Evolutionary conservation across 768 basidiomycete species (phyloP), one percentile per base, ranked within the genome.

Genomic region (Amanita brunnescens): DNA sequence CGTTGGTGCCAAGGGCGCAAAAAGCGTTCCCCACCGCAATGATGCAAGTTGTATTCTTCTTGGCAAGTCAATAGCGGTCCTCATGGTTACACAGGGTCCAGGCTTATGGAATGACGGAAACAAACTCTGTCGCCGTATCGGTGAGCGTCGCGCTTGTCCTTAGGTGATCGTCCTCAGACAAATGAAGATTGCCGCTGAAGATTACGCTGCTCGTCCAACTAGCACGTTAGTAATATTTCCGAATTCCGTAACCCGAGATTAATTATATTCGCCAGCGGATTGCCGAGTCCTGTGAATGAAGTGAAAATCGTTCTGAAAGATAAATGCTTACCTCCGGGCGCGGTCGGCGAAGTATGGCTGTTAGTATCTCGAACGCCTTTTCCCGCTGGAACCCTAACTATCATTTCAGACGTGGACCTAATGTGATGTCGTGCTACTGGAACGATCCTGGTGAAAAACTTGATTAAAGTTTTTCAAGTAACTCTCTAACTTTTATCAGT

Each of bases 401-500:
- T 3, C n/a, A 29, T 23, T 38, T 8, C 23, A 48, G 47, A 24
- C 69, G 67, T 37, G 77, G 78, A 5, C 69, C 74, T 6, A 74
- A 77, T 59, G 60, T 78, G n/a, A 77, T 79, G 76, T 69, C 72
- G 54, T 68, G 61, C 9, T 80, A 80, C 55, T 78, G 75, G 74
- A 61, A 66, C 21, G 77, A 80, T 56, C 64, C 63, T 60, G 70
- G 76, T 70, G 47, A 32, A 59, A 30, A 16, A 26, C 7, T 38
- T 24, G 6, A 29, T 24, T 20, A 26, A 16, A 8, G 2, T 6
- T 38, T 1, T 14, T 6, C 37, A 39, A 35, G 13, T 2, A 16
- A 23, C 9, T 23, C 14, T 20, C 37, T 9, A 20, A 1, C 12
- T 39, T 37, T 39, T 38, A 5, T 24, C 20, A 48, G 47, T 39